These are phyloP conservation scores for Arabidopsis lyrata DNA, from an alignment of 441 rosid genomes.

Conservation along the genomic window DNA sequence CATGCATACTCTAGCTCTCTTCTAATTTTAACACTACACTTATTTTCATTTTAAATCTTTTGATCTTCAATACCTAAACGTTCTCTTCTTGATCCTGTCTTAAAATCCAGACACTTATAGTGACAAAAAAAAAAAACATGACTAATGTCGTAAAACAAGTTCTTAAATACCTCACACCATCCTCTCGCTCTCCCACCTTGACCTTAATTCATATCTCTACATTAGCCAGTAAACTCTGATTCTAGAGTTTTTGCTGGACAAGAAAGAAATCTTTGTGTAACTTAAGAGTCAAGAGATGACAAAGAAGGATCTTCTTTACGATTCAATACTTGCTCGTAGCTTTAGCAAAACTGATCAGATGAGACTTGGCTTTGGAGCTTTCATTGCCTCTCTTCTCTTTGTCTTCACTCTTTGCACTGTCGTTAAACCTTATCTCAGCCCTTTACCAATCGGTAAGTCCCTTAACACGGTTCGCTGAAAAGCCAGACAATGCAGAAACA, in stretches of 20 bases:
- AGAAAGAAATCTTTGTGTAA: slow-evolving; percentile 40
- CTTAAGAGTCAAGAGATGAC: slow-evolving; percentile 11
- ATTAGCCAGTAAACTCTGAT: not conserved
- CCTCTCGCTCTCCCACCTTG: not conserved
- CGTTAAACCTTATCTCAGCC: slow-evolving; percentile 63
- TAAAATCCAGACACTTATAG: slow-evolving; percentile 12
- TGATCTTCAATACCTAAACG: slow-evolving; percentile 26
- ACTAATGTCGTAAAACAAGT: slow-evolving; percentile 7
- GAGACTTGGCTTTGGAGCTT: slow-evolving; percentile 67
- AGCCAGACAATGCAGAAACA: not conserved
- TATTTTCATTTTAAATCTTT: not conserved
- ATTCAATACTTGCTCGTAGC: slow-evolving; percentile 71
- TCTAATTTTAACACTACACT: slow-evolving; percentile 29
- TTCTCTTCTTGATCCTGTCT: slow-evolving; percentile 29
- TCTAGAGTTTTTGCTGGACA: slow-evolving; percentile 44
- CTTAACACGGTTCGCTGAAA: not conserved
- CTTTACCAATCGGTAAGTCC: slow-evolving; percentile 60
- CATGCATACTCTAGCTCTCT: not conserved
- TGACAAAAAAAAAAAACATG: slow-evolving; percentile 27
- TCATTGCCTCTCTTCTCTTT: slow-evolving; percentile 56
- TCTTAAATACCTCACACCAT: slow-evolving; percentile 19
- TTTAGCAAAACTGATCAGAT: slow-evolving; percentile 70
- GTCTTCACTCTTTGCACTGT: slow-evolving; percentile 60
- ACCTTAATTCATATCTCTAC: slow-evolving; percentile 21
- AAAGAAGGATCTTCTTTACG: slow-evolving; percentile 49